Base-by-base conservation (phyloP, 2,329 filamentous ascomycete genomes). In the Fusarium napiforme region DNA sequence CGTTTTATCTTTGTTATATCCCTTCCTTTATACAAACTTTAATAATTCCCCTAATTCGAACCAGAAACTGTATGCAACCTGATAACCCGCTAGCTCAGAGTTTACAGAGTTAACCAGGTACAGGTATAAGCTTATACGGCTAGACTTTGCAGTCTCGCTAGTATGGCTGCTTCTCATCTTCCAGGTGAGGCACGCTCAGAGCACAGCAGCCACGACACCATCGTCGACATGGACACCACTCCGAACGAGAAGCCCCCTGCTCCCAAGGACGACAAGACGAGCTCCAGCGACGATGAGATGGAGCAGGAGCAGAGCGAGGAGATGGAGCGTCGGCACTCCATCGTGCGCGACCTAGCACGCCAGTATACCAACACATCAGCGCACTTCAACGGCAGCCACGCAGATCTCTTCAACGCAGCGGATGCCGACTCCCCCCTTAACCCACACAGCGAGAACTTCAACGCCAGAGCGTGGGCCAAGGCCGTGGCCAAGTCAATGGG, bases 391-490 rank as follows among this genome's bases (percentile, higher is more conserved):
- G 72, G 71, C 30, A 64, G 63, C 36, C 39, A 59, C 1, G 68
- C 72, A 14, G 72, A 72, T 15, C 72, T 74, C 19, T 75, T 75
- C 30, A 55, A 52, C 26, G 69, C 64, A 15, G 50, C 28, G 7
- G 72, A 74, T 28, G 26, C 81, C 15, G 61, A 82, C 30, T 87
- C 86, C n/a, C 81, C 83, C 0, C 81, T 89, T 18, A 86, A 89
- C 72, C 87, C 87, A 9, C 79, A 80, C 47, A 83, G 83, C 50
- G 80, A 81, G 19, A 83, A 85, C n/a, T 90, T 90, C 79, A 85
- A 82, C 65, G 83, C 85, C n/a, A 82, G 83, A 28, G 81, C 82
- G 7, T 82, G 81, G 81, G 80, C 81, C 3, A 79, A 76, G 53
- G 67, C 77, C 4, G 47, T 81, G 5, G 64, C 78, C 8, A 75